Evolutionary conservation across 768 basidiomycete genomes (phyloP).

Genomic region (Rhizopogon vesiculosus): DNA sequence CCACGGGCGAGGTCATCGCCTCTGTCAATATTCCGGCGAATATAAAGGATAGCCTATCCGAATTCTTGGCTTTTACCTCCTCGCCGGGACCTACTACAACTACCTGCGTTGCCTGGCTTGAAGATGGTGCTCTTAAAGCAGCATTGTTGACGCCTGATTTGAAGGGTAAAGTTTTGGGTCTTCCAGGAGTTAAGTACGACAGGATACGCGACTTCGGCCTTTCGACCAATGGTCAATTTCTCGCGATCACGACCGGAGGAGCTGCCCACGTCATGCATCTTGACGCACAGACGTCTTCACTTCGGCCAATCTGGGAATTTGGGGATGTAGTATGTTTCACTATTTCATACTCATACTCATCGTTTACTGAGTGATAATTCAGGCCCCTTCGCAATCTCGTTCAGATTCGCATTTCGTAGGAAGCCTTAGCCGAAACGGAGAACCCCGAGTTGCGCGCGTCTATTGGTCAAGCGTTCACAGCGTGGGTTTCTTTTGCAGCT

Average conservation of each 20-base stretch:
- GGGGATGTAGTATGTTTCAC: slow-evolving; percentile 42
- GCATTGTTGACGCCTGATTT: slow-evolving; percentile 49
- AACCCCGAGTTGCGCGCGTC: slow-evolving; percentile 54
- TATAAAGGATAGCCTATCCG: slow-evolving; percentile 29
- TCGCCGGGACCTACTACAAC: slow-evolving; percentile 3
- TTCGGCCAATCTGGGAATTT: slow-evolving; percentile 50
- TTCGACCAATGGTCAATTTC: slow-evolving; percentile 47
- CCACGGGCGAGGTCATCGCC: slow-evolving; percentile 47
- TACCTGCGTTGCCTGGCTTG: slow-evolving; percentile 34
- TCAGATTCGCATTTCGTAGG: slow-evolving; percentile 56
- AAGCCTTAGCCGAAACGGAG: slow-evolving; percentile 43
- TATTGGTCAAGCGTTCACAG: slow-evolving; percentile 58
- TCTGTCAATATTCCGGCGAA: slow-evolving; percentile 51
- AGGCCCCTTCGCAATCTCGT: slow-evolving; percentile 39
- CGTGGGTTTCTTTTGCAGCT: slow-evolving; percentile 34
- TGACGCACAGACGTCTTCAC: slow-evolving; percentile 32
- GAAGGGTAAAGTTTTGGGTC: slow-evolving; percentile 37
- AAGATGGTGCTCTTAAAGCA: slow-evolving; percentile 44
- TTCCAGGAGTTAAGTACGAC: slow-evolving; percentile 43
- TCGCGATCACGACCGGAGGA: slow-evolving; percentile 56
- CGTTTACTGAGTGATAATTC: slow-evolving; percentile 1
- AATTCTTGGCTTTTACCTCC: slow-evolving; percentile 32
- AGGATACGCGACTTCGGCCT: slow-evolving; percentile 61
- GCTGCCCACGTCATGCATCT: slow-evolving; percentile 52
- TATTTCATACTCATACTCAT: neutral